Evolutionary conservation across 169 alveolate genomes (phyloP), one percentile per base, ranked within the genome.

Genomic region (Cryptosporidium xiaoi): DNA sequence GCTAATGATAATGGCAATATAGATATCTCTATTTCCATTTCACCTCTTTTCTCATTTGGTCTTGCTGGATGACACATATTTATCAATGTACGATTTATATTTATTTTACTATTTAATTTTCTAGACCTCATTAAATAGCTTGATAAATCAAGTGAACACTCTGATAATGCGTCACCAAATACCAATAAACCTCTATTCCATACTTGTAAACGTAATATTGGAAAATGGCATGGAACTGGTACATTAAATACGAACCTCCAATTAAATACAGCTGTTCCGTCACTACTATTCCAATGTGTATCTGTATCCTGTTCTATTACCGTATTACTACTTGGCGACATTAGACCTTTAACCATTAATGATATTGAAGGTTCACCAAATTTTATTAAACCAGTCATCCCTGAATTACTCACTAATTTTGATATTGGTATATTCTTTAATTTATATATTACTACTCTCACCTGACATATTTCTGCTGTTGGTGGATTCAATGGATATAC

Each of bases 281-380:
- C 97, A 69, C 92, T 92, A 83, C 96, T 93, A 90, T 95, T 95
- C 93, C 95, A 95, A 85, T 95, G 98, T 7, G 95, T 93, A 83
- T 95, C 98, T 27, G 98, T 95, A 62, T 77, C 87, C 27, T 60
- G 71, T 16, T 77, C 87, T 20, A 77, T 46, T 12, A 60, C 64
- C 20, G 87, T 60, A 46, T 46, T 77, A 62, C 40, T 77, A 77
- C 58, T 77, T 4, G 87, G 87, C 24, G 87, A 77, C 87, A 77
- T 77, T 62, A 77, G 56, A n/a, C 87, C 87, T 48, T 77, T 77
- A 15, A 77, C 87, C 71, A 77, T 62, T 48, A 77, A 48, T 46
- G 87, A 77, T 60, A 77, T 77, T 60, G 77, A 34, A 18, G 87
- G 87, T 7, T 62, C 87, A 44, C 87, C 87, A 77, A 77, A 77